Evolutionary conservation across 208 protist genomes (phyloP).

Genomic region (Trypanosoma avium): DNA sequence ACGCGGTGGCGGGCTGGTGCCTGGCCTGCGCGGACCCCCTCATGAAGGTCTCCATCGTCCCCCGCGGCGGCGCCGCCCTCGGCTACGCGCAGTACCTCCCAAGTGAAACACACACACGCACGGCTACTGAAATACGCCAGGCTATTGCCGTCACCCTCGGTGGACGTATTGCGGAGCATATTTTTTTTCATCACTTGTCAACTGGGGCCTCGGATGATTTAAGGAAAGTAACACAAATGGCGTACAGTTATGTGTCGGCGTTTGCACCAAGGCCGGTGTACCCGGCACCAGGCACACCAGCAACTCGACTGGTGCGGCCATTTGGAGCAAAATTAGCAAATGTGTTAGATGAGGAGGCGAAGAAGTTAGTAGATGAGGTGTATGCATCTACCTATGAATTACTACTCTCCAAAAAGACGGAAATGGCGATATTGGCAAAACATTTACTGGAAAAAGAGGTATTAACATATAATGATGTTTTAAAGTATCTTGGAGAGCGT

Average conservation of each 20-base stretch:
- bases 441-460: conserved; percentile 84
- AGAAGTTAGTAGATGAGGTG: conserved; percentile 77
- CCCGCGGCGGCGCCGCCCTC: conserved; percentile 92
- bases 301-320: conserved; percentile 80
- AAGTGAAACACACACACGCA: conserved; percentile 92
- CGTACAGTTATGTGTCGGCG: conserved; percentile 89
- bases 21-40: conserved; percentile 96
- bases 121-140: conserved; percentile 92
- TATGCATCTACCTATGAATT: conserved; percentile 72
- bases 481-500: conserved; percentile 73
- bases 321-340: conserved; percentile 85
- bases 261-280: conserved; percentile 76
- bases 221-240: conserved; percentile 93
- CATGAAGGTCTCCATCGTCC: conserved; percentile 98
- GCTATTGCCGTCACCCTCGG: conserved; percentile 95
- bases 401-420: conserved; percentile 66
- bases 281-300: conserved; percentile 54
- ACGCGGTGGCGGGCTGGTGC: conserved; percentile 97
- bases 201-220: conserved; percentile 96
- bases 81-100: conserved; percentile 98
- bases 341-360: conserved; percentile 88
- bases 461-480: conserved; percentile 78
- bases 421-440: conserved; percentile 85
- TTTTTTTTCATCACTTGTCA: conserved; percentile 93
- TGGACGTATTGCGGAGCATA: conserved; percentile 90